Evolutionary conservation across 2,329 filamentous ascomycete genomes (phyloP), one percentile per base, ranked within the genome.

Genomic region (Microdochium paspali): DNA sequence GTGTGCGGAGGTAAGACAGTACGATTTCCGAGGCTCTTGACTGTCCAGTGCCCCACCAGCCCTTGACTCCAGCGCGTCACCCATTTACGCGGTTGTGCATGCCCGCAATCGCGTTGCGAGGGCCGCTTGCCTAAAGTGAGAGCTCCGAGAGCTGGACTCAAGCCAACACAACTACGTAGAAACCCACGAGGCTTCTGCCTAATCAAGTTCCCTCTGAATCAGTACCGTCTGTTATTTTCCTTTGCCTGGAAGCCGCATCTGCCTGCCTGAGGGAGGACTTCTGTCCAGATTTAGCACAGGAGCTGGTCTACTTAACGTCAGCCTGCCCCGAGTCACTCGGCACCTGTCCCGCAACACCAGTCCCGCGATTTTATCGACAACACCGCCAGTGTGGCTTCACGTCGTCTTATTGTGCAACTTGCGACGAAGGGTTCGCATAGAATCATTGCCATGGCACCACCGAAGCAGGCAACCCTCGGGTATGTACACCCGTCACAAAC

Each of bases 401-500:
- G 51, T 57, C 54, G 49, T 25, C 47, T 56, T 31, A 26, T 56
- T 39, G 18, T 54, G 25, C 46, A 51, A 44, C 44, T 60, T 48
- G 54, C 54, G 50, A 56, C 59, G 47, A 56, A 46, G 40, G 56
- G 54, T 49, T 53, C 56, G 18, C 50, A 47, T 20, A 54, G 56
- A 51, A 47, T 59, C 18, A 47, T 56, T 55, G 53, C 47, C 31
- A 64, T 63, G 61, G 51, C 60, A 45, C 60, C 42, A 10, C 42
- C 60, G 46, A 64, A 62, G 49, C 61, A 64, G 56, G 54, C 58
- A 47, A 63, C 60, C 20, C 53, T 64, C 53, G 61, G 61, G 61
- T 64, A 64, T 53, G 61, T 63, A 49, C 61, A 51, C 49, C 57
- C 61, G 46, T 60, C 60, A 35, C 61, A 64, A 56, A 61, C 60